Base-by-base conservation (phyloP, 1,284 basidiomycete species). In the Irpex rosettiformis region DNA sequence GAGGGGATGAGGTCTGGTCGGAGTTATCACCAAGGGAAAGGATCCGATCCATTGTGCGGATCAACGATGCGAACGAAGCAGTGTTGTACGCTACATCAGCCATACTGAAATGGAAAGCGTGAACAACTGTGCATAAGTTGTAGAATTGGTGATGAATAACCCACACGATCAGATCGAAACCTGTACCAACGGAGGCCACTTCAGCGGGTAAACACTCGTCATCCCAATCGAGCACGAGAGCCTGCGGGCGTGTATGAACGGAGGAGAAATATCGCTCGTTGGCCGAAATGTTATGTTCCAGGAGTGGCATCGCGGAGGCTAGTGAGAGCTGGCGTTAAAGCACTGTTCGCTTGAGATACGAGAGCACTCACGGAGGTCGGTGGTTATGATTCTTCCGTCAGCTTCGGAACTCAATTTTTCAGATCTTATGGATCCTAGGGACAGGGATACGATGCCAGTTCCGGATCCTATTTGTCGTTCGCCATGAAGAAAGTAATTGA, bases 51-150 rank as follows among this genome's bases (percentile, higher is more conserved):
- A 91, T 70, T 0, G 86, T 89, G 28, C 73, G 71, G 18, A 88
- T 72, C 42, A 92, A 79, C 0, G 86, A 75, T 4, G 88, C 82
- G 72, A 95, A 96, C 1, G 91, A 91, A 0, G 85, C 74, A 0
- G 90, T 93, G 73, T 95, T 95, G 75, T 95, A 95, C 0, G 92
- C 88, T 7, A 95, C 91, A 67, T 96, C 93, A 11, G 93, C 91
- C 83, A 94, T 93, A 57, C 93, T 93, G 51, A 3, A 37, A 29
- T 25, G 24, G n/a, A 18, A 37, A 43, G 8, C 27, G 33, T 45
- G 7, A 18, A 45, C 43, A 18, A 18, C 43, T 11, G 22, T 43
- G 42, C 29, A 49, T 29, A 37, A 42, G 18, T 10, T 18, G 8
- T 18, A n/a, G 18, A 7, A 22, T n/a, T 45, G 10, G 43, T 45